phyloP scores from a whole-genome alignment of 225 moss, liverwort and hornwort species.

The Climacium dendroides region DNA sequence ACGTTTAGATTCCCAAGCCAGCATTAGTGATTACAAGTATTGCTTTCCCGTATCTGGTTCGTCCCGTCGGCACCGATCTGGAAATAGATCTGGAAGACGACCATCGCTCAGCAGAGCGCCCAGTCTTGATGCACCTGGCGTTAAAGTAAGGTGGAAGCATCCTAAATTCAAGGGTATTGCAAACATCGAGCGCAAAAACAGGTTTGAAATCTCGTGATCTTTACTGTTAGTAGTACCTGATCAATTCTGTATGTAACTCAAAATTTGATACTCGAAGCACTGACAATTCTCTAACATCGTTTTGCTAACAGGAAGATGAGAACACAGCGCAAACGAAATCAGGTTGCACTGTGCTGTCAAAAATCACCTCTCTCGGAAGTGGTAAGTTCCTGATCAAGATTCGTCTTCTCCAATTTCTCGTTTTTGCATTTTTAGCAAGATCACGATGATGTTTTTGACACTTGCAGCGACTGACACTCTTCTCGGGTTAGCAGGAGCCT shows the following conservation, averaged over 20 bases:
- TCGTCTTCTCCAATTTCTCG: neutral
- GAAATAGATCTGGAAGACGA: conserved; percentile 14
- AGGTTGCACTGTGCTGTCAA: conserved; percentile 55
- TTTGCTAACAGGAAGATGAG: conserved; percentile 41
- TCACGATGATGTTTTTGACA: neutral
- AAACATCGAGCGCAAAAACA: conserved; percentile 29
- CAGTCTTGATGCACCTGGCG: conserved; percentile 20
- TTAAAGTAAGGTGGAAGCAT: conserved; percentile 31
- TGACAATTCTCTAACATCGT: neutral
- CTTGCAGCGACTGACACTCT: neutral
- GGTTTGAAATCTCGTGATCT: conserved; percentile 8
- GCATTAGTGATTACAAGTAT: neutral
- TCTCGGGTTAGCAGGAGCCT: neutral
- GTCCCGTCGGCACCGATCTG: conserved; percentile 10
- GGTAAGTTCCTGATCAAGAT: neutral
- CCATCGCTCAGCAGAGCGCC: conserved; percentile 16
- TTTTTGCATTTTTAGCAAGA: neutral
- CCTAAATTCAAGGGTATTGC: conserved; percentile 21
- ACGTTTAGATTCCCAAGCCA: neutral
- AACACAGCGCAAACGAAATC: conserved; percentile 20
- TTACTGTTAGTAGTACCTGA: neutral
- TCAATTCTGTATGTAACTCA: neutral
- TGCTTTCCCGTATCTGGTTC: conserved; percentile 21
- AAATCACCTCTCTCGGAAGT: conserved; percentile 18
- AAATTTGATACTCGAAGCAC: neutral